Evolutionary conservation across 2,329 filamentous ascomycete genomes (phyloP), one percentile per base, ranked within the genome.

Genomic region (Trichoderma cornu-damae): DNA sequence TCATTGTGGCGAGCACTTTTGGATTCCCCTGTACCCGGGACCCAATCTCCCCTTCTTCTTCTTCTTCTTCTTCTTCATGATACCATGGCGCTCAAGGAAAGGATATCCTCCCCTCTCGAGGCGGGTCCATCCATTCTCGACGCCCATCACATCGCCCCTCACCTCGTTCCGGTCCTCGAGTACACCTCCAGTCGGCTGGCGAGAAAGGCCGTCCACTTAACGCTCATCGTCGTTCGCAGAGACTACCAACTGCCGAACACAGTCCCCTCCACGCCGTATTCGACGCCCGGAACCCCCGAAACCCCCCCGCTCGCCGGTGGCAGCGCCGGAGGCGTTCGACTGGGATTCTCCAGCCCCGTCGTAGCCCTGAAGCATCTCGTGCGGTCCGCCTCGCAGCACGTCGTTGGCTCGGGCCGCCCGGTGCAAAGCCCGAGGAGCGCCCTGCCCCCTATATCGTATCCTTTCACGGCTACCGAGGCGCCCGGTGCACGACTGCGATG

Each of bases 101-200:
- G 72, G 57, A 86, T 86, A 64, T 86, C 83, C 1, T 79, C 81
- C 49, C 83, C 84, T 12, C 76, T 87, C 57, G 84, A 86, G 73
- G 83, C 83, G 26, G 83, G 83, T 16, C 72, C 74, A 40, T 85
- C 83, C 18, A 73, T 86, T 55, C 77, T 84, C 59, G 80, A 85
- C 63, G 73, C 74, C 32, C 77, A 83, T 61, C 77, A 79, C 59
- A 74, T 86, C n/a, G 82, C 83, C 2, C 69, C 76, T n/a, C 73
- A 76, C 42, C 67, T 86, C 55, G 75, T 71, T 9, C 74, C 76
- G 4, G 82, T 82, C 24, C 76, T 87, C 28, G 82, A 85, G 58
- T 83, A 84, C 63, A 74, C 77, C 12, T 84, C 84, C 0, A 75
- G 73, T 61, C 75, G 79, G 18, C 74, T 87, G 20, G 77, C 80